A percentile compares a stretch with the other conserved stretches of the same genome.
These are phyloP conservation scores for Thermothelomyces thermophilus DNA, from an alignment of 2,329 filamentous ascomycete genomes.

Conservation along the genomic window DNA sequence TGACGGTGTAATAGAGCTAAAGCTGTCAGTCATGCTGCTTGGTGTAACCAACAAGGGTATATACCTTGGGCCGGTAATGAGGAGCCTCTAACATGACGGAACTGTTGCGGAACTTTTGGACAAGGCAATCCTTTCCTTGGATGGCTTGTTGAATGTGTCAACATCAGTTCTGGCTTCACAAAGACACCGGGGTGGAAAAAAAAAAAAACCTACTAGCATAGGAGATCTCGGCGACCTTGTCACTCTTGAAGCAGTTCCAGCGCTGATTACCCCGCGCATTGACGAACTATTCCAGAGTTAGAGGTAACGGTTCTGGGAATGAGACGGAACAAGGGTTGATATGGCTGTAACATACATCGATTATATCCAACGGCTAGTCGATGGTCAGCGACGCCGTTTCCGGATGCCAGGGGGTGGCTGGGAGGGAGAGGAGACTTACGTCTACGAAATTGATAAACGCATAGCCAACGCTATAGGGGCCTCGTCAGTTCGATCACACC, in stretches of 20 bases:
- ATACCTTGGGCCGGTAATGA: conserved; percentile 77
- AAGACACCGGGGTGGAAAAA: not conserved
- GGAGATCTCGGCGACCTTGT: conserved; percentile 83
- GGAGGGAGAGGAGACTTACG: conserved; percentile 40
- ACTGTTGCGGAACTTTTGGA: conserved; percentile 95
- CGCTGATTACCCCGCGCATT: conserved; percentile 62
- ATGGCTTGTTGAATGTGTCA: conserved; percentile 52
- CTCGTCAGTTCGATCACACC: conserved; percentile 13
- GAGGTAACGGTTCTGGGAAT: conserved; percentile 7
- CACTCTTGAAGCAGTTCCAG: conserved; percentile 75
- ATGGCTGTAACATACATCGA: conserved; percentile 49
- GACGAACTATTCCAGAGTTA: conserved; percentile 53
- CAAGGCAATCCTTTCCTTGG: conserved; percentile 82
- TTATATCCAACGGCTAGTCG: conserved; percentile 61
- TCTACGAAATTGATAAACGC: conserved; percentile 94
- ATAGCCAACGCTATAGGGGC: conserved; percentile 73
- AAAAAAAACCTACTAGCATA: conserved; percentile 70
- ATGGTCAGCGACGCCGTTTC: conserved; percentile 32
- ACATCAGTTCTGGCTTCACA: conserved; percentile 24
- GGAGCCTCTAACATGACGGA: conserved; percentile 86
- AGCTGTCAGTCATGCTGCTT: conserved; percentile 16
- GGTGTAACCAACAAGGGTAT: not conserved
- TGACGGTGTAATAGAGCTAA: conserved; percentile 48
- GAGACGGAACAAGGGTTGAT: not conserved
- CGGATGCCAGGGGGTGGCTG: conserved; percentile 2